A percentile compares a stretch with the other conserved stretches of the same genome.
Conservation (phyloP, 495 filamentous ascomycete genomes). For the Glonium stellatum region DNA sequence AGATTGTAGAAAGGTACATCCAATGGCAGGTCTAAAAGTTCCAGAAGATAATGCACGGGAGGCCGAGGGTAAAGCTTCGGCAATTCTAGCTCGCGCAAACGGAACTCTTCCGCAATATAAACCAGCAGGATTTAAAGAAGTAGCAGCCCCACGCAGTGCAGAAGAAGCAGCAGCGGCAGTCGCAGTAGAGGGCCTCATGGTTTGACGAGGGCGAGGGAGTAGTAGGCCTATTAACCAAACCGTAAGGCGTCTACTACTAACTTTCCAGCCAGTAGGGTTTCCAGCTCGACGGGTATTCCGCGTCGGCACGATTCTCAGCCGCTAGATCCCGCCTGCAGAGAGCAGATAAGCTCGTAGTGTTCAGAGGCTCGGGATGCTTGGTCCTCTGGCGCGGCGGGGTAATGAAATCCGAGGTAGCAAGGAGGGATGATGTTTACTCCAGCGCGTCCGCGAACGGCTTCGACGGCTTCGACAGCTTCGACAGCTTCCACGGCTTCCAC, state of each 20-base stretch:
- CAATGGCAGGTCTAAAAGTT: conserved; percentile 4
- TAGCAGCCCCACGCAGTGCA: conserved; percentile 4
- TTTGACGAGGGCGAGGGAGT: not conserved
- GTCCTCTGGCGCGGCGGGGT: conserved; percentile 11
- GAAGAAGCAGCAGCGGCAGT: not conserved
- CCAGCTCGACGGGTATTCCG: not conserved
- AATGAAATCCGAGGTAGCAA: conserved; percentile 22
- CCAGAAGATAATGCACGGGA: not conserved
- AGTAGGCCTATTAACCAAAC: conserved; percentile 3
- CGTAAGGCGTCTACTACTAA: not conserved
- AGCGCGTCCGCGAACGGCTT: too few relatives aligned
- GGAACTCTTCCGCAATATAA: conserved; percentile 4
- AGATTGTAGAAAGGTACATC: conserved; percentile 8
- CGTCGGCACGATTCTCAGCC: conserved; percentile 6
- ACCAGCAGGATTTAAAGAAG: not conserved
- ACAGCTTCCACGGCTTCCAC: too few relatives aligned
- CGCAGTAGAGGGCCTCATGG: conserved; percentile 16
- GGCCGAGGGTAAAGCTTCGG: not conserved
- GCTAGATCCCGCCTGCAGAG: not conserved
- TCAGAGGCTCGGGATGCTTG: not conserved
- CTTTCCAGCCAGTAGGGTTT: not conserved
- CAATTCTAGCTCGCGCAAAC: conserved; percentile 4
- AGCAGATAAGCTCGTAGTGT: not conserved
- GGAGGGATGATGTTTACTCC: too few relatives aligned
- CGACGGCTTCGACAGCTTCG: too few relatives aligned